Evolutionary conservation across 225 moss, liverwort and hornwort species (phyloP).

Genomic region (Sphagnum contortum): DNA sequence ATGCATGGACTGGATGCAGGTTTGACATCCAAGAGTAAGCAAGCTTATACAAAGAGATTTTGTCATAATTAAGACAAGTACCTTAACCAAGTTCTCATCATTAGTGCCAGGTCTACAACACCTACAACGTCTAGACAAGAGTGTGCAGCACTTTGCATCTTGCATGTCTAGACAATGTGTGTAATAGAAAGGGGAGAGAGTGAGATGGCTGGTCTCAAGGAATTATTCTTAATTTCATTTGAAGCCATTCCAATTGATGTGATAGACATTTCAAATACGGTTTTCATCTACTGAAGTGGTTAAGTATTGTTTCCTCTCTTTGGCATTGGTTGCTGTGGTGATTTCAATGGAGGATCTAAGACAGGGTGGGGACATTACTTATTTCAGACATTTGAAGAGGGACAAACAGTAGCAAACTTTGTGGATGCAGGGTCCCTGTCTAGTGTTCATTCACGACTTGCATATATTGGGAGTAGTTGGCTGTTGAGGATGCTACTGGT

Average conservation of each 20-base stretch:
- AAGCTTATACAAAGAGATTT: conserved; percentile 81
- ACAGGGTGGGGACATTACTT: conserved; percentile 1
- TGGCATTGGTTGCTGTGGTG: no score
- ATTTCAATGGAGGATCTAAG: conserved; percentile 4
- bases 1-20: conserved; percentile 26
- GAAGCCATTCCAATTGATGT: no score
- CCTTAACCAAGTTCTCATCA: conserved; percentile 57
- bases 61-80: conserved; percentile 49
- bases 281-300: no score
- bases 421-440: conserved; percentile 58
- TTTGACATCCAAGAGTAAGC: conserved; percentile 75
- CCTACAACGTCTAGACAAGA: conserved; percentile 72
- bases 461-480: conserved; percentile 73
- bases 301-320: no score
- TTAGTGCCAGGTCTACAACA: conserved; percentile 60
- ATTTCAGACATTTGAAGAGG: conserved; percentile 86
- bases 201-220: not conserved
- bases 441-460: conserved; percentile 67
- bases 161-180: conserved; percentile 93
- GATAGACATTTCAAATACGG: no score
- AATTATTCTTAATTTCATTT: no score
- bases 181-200: conserved; percentile 1
- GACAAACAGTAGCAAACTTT: conserved; percentile 78
- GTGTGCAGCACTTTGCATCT: conserved; percentile 84
- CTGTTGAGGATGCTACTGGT: conserved; percentile 90